Evolutionary conservation across 345 rosid genomes (phyloP).

Genomic region (Cardamine chenopodiifolia): DNA sequence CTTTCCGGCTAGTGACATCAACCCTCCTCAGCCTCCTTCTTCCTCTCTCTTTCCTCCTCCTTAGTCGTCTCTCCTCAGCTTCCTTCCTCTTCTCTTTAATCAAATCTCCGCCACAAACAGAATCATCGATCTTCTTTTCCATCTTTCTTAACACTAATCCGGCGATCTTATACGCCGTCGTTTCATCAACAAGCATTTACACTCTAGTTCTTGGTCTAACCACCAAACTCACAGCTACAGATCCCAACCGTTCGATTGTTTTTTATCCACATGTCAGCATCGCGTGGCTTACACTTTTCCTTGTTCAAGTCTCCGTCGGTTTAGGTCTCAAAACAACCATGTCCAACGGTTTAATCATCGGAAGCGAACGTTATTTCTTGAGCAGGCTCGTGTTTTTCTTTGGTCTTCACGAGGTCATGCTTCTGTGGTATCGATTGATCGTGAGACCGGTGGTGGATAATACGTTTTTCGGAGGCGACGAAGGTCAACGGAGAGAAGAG

Average conservation of each 20-base stretch:
- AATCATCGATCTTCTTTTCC: conserved; percentile 33
- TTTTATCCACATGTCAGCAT: conserved; percentile 47
- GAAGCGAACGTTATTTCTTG: conserved; percentile 43
- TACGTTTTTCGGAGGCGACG: conserved; percentile 47
- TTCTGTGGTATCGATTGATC: conserved; percentile 58
- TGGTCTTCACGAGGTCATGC: conserved; percentile 72
- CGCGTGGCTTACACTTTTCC: conserved; percentile 62
- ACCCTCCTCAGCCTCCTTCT: conserved; percentile 65
- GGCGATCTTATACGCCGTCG: conserved; percentile 48
- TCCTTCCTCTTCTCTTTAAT: conserved; percentile 39
- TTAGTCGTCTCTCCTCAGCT: conserved; percentile 60
- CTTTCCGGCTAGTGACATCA: conserved; percentile 53
- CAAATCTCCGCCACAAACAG: conserved; percentile 27
- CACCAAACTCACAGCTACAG: conserved; percentile 46
- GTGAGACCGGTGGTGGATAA: conserved; percentile 76
- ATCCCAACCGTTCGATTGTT: conserved; percentile 34
- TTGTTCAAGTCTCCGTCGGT: conserved; percentile 62
- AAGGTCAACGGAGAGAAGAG: conserved; percentile 43
- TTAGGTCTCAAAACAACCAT: conserved; percentile 58
- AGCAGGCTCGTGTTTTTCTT: conserved; percentile 63
- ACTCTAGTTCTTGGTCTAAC: conserved; percentile 62
- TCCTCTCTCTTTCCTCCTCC: conserved; percentile 73
- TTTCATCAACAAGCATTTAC: conserved; percentile 51
- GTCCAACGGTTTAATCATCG: conserved; percentile 46
- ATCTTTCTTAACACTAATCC: conserved; percentile 45